Evolutionary conservation across 169 alveolate species (phyloP).

Genomic region (Sarcocystis neurona): DNA sequence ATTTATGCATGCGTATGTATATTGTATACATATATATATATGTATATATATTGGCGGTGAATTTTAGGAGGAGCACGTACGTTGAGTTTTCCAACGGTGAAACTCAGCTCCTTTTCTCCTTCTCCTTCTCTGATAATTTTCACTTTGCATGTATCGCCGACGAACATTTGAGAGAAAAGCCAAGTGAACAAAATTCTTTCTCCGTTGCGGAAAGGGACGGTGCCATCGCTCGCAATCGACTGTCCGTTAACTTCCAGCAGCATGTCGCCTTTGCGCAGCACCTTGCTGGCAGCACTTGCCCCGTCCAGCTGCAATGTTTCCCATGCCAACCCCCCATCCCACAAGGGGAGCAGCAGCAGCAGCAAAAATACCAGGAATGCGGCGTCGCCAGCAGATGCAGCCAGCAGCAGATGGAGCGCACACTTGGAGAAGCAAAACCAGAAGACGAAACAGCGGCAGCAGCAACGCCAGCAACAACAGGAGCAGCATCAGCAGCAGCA

Average conservation of each 20-base stretch:
- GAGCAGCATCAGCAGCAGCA: not conserved
- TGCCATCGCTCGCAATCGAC: constrained; percentile 67
- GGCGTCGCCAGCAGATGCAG: too few relatives aligned
- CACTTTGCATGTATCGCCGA: constrained; percentile 53
- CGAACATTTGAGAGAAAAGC: constrained; percentile 61
- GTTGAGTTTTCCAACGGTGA: constrained; percentile 43
- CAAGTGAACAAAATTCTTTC: constrained; percentile 65
- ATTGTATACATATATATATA: too few relatives aligned
- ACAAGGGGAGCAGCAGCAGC: too few relatives aligned
- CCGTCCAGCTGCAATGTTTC: constrained; percentile 46
- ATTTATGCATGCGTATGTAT: too few relatives aligned
- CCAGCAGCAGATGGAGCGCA: too few relatives aligned
- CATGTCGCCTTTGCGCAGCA: constrained; percentile 64
- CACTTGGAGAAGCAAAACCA: too few relatives aligned
- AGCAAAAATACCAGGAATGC: too few relatives aligned
- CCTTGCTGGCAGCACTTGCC: constrained; percentile 52
- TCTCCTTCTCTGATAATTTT: constrained; percentile 16
- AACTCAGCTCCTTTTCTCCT: not conserved
- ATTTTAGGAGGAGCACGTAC: constrained; percentile 20
- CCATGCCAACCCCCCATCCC: too few relatives aligned
- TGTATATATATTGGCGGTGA: too few relatives aligned
- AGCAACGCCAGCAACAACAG: not conserved
- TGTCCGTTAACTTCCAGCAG: constrained; percentile 47
- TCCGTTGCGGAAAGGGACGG: constrained; percentile 63
- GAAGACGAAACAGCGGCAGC: constrained; percentile 3